Base-by-base conservation (phyloP, 129 eudicot genomes). In the Ambrosia artemisiifolia region DNA sequence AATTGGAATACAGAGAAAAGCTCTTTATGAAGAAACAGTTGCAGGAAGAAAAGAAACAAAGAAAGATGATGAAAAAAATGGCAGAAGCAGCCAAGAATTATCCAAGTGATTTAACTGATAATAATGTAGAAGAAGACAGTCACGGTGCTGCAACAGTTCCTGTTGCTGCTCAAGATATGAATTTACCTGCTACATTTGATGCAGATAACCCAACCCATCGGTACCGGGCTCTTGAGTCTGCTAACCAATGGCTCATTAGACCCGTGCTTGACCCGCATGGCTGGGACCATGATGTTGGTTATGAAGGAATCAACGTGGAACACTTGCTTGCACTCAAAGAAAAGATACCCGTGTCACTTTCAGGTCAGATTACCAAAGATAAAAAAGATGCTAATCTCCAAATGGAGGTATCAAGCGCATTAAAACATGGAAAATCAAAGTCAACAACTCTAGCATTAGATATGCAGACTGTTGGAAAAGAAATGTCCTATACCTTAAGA, bases 201-300 rank as follows among this genome's bases (percentile, higher is more conserved):
- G 86, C 99, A 61, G 97, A 95, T 80, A 88, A 90, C 81, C 97
- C 97, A 7, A 85, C 99, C 55, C 96, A 95, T 63, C 83, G 99
- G 17, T 95, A 95, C 71, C 93, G 99, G 30, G 82, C 79, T 51
- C 94, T 95, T 32, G 99, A 95, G 72, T 76, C 94, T 34, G 78
- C 90, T 13, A 90, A 84, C 73, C 97, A 87, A 56, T 90, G 99
- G 99, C 93, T 95, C 34, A 83, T 95, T 63, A 81, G 99, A 65
- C 97, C 99, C 20, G 96, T 95, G 9, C 83, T 90, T 0, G 99
- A 95, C 69, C 86, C 89, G 51, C 94, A 90, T 69, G 95, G 97
- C 18, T 95, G 99, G 99, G 99, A 95, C 65, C 99, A 95, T 55
- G 99, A 95, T 68, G 89, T 95, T 68, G 99, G 99, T 19, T 95